Evolutionary conservation across 2,329 filamentous ascomycete species (phyloP).

Genomic region (Stylonectria norvegica): DNA sequence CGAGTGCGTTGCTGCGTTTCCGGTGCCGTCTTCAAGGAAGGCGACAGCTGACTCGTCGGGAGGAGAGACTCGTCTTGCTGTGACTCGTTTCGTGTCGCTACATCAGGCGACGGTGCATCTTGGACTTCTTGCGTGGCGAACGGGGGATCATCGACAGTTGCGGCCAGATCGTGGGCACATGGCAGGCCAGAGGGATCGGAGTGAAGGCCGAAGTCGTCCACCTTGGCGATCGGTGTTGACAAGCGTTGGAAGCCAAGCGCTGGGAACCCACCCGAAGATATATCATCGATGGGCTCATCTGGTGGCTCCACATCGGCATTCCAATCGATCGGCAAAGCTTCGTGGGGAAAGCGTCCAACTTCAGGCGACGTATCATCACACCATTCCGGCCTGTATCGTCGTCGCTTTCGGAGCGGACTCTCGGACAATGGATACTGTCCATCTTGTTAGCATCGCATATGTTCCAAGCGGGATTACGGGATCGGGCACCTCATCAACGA

Average conservation of each 20-base stretch:
- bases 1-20: background rate
- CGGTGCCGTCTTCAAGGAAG: background rate
- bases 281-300: background rate
- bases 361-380: background rate
- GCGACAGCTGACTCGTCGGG: background rate
- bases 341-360: background rate
- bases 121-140: background rate
- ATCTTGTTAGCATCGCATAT: background rate
- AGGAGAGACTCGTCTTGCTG: background rate
- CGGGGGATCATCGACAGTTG: background rate
- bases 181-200: background rate
- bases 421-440: background rate
- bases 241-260: background rate
- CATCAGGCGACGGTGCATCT: background rate
- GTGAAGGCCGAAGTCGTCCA: background rate
- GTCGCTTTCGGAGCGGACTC: background rate
- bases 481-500: background rate
- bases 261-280: background rate
- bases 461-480: background rate
- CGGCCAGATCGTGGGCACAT: background rate
- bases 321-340: background rate
- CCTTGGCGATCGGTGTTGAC: background rate
- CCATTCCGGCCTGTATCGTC: background rate
- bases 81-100: background rate
- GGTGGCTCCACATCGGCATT: background rate